These are phyloP conservation scores for Elsinoe batatas DNA, from an alignment of 2,329 filamentous ascomycete species.

Conservation along the genomic window DNA sequence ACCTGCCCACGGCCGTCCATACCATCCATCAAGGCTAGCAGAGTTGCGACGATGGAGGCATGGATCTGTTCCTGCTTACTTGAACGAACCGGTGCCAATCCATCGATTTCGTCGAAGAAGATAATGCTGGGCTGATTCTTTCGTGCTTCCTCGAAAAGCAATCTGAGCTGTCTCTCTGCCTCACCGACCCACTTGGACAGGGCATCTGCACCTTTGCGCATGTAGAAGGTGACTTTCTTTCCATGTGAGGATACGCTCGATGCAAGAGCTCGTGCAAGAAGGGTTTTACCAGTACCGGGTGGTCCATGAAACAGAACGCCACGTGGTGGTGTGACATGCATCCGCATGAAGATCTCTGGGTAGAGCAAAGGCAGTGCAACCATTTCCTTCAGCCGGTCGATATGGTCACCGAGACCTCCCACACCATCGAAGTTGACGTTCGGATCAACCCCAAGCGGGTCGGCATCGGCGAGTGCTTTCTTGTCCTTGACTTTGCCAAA, in stretches of 20 bases:
- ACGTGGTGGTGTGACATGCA: conserved; percentile 86
- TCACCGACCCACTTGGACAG: conserved; percentile 99
- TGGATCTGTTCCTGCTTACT: conserved; percentile 99
- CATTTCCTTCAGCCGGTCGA: conserved; percentile 98
- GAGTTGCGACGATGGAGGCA: conserved; percentile 88
- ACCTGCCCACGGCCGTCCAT: conserved; percentile 98
- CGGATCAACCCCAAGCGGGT: conserved; percentile 85
- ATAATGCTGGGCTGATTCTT: conserved; percentile 98
- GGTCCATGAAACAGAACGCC: conserved; percentile 96
- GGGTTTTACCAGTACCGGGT: conserved; percentile 92
- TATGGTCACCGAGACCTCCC: conserved; percentile 83
- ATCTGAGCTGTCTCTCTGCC: conserved; percentile 84
- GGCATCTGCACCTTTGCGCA: conserved; percentile 96
- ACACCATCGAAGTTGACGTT: conserved; percentile 92
- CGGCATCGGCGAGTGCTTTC: conserved; percentile 84
- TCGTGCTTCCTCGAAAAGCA: conserved; percentile 90
- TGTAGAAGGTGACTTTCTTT: conserved; percentile 95
- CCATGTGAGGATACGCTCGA: conserved; percentile 83
- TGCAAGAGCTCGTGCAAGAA: conserved; percentile 86
- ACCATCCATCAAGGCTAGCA: conserved; percentile 91
- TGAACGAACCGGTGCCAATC: conserved; percentile 85
- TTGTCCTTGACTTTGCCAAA: conserved; percentile 90
- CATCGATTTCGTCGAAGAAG: conserved; percentile 98
- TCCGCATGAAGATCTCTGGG: conserved; percentile 82
- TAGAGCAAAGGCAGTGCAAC: conserved; percentile 89